Conservation (phyloP, 768 basidiomycete genomes). For the Lepiota brunneoincarnata region DNA sequence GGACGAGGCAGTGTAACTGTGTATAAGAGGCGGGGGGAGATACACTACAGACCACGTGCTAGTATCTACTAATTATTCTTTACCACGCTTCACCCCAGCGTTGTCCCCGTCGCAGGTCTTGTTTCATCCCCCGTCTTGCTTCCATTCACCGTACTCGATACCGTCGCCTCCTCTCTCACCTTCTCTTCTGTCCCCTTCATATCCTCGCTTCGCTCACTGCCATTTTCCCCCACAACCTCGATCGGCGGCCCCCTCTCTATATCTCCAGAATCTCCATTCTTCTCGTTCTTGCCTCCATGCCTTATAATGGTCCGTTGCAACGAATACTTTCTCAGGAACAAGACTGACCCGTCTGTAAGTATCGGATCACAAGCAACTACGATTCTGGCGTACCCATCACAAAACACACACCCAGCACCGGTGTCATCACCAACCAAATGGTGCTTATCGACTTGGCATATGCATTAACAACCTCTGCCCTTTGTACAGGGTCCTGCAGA, state of each 20-base stretch:
- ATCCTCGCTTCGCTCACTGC: neutral
- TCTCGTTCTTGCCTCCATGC: slow-evolving; percentile 27
- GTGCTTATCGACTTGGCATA: slow-evolving; percentile 59
- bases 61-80: neutral
- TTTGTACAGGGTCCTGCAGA: slow-evolving; percentile 45
- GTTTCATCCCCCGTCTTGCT: slow-evolving; percentile 4
- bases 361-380: neutral
- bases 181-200: neutral
- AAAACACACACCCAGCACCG: slow-evolving; percentile 51
- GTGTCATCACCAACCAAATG: slow-evolving; percentile 67
- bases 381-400: slow-evolving; percentile 38
- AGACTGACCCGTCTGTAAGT: slow-evolving; percentile 28
- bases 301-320: slow-evolving; percentile 49
- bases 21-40: slow-evolving; percentile 13
- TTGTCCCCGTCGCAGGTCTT: slow-evolving; percentile 5
- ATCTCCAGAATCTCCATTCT: slow-evolving; percentile 15
- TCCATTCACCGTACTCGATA: neutral
- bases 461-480: slow-evolving; percentile 52
- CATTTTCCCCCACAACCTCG: neutral
- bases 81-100: neutral
- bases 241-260: slow-evolving; percentile 15
- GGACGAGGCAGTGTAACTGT: slow-evolving; percentile 20
- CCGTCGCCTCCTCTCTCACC: neutral
- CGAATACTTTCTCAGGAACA: slow-evolving; percentile 60
- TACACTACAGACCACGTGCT: slow-evolving; percentile 11